Evolutionary conservation across 1,139 yeast species (phyloP).

Genomic region (Lodderomyces beijingensis): DNA sequence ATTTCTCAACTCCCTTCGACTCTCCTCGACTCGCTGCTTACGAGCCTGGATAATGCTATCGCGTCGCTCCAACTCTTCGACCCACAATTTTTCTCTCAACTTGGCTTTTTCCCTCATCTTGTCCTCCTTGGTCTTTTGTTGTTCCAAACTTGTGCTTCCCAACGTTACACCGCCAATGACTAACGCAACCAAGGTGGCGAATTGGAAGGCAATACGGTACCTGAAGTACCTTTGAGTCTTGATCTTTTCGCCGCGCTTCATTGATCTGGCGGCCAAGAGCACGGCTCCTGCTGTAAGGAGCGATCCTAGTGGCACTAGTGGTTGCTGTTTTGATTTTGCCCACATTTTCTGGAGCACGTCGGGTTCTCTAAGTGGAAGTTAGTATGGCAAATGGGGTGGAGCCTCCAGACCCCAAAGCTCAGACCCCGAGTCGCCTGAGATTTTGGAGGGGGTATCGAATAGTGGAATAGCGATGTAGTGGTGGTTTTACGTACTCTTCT

Average conservation of each 20-base stretch:
- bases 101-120: conserved; percentile 70
- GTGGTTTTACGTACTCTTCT: conserved; percentile 26
- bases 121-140: conserved; percentile 55
- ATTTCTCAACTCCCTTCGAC: conserved; percentile 33
- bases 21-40: conserved; percentile 42
- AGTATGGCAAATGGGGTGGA: too few relatives aligned
- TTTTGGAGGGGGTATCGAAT: too few relatives aligned
- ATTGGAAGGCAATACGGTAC: conserved; percentile 86
- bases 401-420: neutral
- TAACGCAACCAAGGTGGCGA: conserved; percentile 73
- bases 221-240: conserved; percentile 84
- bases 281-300: conserved; percentile 80
- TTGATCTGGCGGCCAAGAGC: conserved; percentile 68
- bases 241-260: conserved; percentile 65
- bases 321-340: conserved; percentile 60
- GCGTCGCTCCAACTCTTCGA: conserved; percentile 82
- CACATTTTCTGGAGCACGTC: conserved; percentile 28
- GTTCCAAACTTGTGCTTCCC: conserved; percentile 36
- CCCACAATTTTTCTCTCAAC: conserved; percentile 81
- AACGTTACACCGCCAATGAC: conserved; percentile 72
- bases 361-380: conserved; percentile 20
- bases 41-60: conserved; percentile 69
- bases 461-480: too few relatives aligned
- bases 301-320: conserved; percentile 77
- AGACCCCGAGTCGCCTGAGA: neutral